These are phyloP conservation scores for Nicotiana attenuata DNA, from an alignment of 257 asterid species.

Conservation along the genomic window DNA sequence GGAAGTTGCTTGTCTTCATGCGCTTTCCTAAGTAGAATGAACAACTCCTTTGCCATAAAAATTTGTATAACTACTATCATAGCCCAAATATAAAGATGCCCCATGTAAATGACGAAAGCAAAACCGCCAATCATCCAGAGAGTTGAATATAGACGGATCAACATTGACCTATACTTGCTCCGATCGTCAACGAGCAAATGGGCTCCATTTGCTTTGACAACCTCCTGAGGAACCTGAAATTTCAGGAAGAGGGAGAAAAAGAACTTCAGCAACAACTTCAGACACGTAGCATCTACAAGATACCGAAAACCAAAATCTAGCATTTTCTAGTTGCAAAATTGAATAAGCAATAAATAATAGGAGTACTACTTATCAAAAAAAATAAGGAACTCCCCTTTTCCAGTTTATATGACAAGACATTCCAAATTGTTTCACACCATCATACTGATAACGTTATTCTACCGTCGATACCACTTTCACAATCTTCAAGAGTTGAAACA, in stretches of 20 bases:
- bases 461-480: neutral
- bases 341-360: too few species aligned
- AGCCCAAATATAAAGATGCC: conserved; percentile 96
- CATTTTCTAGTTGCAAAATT: neutral
- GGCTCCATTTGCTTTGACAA: conserved; percentile 44
- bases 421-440: neutral
- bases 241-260: conserved; percentile 9
- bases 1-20: conserved; percentile 92
- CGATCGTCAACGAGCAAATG: conserved; percentile 70
- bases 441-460: neutral
- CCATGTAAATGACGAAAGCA: conserved; percentile 73
- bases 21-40: conserved; percentile 72
- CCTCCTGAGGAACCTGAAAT: conserved; percentile 65
- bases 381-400: neutral
- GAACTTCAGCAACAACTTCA: conserved; percentile 12
- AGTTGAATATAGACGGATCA: conserved; percentile 73
- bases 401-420: neutral
- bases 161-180: conserved; percentile 90
- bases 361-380: too few species aligned
- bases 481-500: neutral
- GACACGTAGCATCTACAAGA: neutral
- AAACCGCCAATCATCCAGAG: conserved; percentile 98
- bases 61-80: conserved; percentile 89
- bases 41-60: conserved; percentile 87
- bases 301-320: neutral